Evolutionary conservation across 345 rosid genomes (phyloP), one percentile per base, ranked within the genome.

Genomic region (Limnanthes douglasii): DNA sequence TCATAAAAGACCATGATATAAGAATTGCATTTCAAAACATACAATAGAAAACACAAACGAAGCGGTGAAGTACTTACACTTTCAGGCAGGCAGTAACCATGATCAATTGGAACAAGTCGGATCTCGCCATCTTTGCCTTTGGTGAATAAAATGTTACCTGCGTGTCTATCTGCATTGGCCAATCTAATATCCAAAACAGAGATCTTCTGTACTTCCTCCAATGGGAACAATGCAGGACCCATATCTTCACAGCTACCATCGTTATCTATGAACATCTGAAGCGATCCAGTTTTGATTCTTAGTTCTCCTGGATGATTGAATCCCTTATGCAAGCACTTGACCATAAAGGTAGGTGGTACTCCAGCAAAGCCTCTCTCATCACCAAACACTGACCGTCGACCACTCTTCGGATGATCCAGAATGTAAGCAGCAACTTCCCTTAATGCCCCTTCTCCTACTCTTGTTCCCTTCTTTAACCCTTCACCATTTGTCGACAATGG

Each of bases 71-170:
- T 0, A 15, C 90, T 74, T 50, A 85, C 96, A 11, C 58, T 80
- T 43, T 77, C 77, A 31, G 96, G 96, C 57, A 85, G 58, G 64
- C 93, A 80, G 48, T 85, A 85, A n/a, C 96, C 96, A 63, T 85
- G 96, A 48, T 85, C 93, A 18, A 85, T 77, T 8, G 96, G 96
- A 47, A 66, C 53, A 45, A 85, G 70, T 50, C 43, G 59, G 12
- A 45, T 45, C 3, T 43, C 49, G 11, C 78, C 86, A 4, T 62
- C 54, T 31, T 59, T 62, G 39, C 67, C 70, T 37, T 60, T 69
- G 38, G 59, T 60, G 57, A 70, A 37, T 47, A 85, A 51, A 50
- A 85, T 80, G 43, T 85, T 85, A 33, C 96, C 96, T 29, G 78
- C 82, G 60, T 85, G 96, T 45, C 96, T 61, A 56, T 85, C 96